These are phyloP conservation scores for Larix kaempferi DNA, from an alignment of 75 land plant genomes.

Conservation along the genomic window DNA sequence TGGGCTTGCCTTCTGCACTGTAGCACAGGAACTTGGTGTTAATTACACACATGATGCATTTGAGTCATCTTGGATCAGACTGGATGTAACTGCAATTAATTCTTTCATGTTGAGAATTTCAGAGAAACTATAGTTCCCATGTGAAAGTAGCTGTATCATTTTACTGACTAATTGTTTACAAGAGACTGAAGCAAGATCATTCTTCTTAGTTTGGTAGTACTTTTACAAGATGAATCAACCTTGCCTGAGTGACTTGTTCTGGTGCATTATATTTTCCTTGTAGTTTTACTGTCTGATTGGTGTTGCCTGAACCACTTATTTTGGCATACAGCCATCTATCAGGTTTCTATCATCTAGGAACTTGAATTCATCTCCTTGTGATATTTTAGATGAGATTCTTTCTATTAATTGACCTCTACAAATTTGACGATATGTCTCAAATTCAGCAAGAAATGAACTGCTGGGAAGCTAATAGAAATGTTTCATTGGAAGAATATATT, in stretches of 20 bases:
- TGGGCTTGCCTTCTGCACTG: constrained; percentile 76
- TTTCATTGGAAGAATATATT: neutral
- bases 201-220: neutral
- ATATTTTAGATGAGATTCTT: neutral
- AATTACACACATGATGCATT: constrained; percentile 80
- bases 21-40: constrained; percentile 75
- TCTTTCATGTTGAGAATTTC: constrained; percentile 77
- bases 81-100: constrained; percentile 59
- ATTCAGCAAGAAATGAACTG: neutral
- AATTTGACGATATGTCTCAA: neutral
- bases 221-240: neutral
- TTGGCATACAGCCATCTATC: neutral
- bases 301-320: neutral
- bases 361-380: neutral
- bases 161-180: constrained; percentile 6
- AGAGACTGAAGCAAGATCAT: constrained; percentile 1
- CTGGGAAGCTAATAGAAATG: neutral
- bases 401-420: neutral
- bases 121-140: constrained; percentile 36
- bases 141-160: constrained; percentile 1
- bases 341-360: neutral
- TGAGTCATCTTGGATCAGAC: constrained; percentile 90
- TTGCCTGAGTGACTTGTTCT: neutral
- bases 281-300: neutral
- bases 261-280: neutral